These are phyloP conservation scores for Salix udensis DNA, from an alignment of 345 rosid species.

Conservation along the genomic window DNA sequence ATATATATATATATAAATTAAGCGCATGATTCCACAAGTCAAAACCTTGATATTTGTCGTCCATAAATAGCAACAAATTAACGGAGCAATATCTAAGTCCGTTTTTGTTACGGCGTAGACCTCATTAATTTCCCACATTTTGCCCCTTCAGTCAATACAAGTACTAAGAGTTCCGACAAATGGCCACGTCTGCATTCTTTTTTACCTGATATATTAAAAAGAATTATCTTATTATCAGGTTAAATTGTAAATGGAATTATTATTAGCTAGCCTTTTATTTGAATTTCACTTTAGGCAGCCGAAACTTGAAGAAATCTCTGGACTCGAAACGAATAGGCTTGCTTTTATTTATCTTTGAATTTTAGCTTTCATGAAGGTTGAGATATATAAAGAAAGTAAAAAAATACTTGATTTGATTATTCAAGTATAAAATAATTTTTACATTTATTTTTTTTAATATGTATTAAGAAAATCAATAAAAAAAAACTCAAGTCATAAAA, in stretches of 20 bases:
- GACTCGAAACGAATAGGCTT: too few species aligned
- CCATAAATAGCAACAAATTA: neutral
- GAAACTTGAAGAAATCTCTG: neutral
- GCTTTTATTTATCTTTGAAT: too few species aligned
- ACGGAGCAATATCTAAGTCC: neutral
- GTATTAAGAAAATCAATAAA: too few species aligned
- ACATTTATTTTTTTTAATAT: too few species aligned
- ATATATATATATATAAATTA: neutral
- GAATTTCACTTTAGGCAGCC: neutral
- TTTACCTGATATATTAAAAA: neutral
- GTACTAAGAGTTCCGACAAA: neutral
- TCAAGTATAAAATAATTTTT: too few species aligned
- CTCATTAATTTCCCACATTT: too few species aligned
- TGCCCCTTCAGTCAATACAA: neutral
- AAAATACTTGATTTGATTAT: too few species aligned
- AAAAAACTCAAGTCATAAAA: too few species aligned
- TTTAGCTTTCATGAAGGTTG: too few species aligned
- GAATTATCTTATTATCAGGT: too few species aligned
- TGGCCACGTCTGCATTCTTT: constrained; percentile 20
- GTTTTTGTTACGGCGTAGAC: constrained; percentile 22
- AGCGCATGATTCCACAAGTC: constrained; percentile 27
- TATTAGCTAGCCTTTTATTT: neutral
- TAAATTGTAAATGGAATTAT: neutral
- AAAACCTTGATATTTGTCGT: constrained; percentile 26
- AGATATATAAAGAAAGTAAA: too few species aligned